These are phyloP conservation scores for Fusarium coffeatum DNA, from an alignment of 2,329 filamentous ascomycete species.

Conservation along the genomic window DNA sequence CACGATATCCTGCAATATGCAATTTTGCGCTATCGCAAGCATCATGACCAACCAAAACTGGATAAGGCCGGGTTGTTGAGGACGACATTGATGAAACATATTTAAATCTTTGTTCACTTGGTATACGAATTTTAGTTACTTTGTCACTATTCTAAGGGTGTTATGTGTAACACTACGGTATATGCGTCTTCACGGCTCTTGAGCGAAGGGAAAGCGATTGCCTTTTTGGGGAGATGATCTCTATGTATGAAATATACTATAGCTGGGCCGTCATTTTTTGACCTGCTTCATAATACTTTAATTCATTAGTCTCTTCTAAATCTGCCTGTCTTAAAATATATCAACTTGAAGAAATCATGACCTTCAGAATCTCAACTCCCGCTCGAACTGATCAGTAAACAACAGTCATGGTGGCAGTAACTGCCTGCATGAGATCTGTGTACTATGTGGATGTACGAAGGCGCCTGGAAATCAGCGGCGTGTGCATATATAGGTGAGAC, in stretches of 20 bases:
- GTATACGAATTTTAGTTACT: conserved; percentile 22
- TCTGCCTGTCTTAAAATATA: conserved; percentile 18
- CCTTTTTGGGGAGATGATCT: conserved; percentile 30
- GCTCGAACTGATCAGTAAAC: background rate
- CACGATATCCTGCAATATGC: conserved; percentile 19
- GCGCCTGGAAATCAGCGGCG: background rate
- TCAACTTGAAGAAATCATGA: background rate
- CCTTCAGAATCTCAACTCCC: background rate
- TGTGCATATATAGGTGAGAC: conserved; percentile 9
- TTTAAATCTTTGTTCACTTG: conserved; percentile 15
- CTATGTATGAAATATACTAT: conserved; percentile 42
- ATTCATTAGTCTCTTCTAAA: conserved; percentile 57
- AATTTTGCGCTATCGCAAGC: background rate
- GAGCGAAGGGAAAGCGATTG: conserved; percentile 21
- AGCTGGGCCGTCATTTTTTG: conserved; percentile 48
- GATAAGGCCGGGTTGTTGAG: conserved; percentile 27
- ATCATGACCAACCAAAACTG: conserved; percentile 5
- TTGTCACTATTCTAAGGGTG: conserved; percentile 35
- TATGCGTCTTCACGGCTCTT: conserved; percentile 22
- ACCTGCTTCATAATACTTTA: conserved; percentile 59
- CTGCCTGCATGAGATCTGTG: background rate
- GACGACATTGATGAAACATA: conserved; percentile 30
- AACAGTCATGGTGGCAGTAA: background rate
- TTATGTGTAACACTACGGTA: conserved; percentile 31
- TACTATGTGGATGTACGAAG: background rate